Evolutionary conservation across 2,329 filamentous ascomycete genomes (phyloP).

Genomic region (Pyrenophora seminiperda): DNA sequence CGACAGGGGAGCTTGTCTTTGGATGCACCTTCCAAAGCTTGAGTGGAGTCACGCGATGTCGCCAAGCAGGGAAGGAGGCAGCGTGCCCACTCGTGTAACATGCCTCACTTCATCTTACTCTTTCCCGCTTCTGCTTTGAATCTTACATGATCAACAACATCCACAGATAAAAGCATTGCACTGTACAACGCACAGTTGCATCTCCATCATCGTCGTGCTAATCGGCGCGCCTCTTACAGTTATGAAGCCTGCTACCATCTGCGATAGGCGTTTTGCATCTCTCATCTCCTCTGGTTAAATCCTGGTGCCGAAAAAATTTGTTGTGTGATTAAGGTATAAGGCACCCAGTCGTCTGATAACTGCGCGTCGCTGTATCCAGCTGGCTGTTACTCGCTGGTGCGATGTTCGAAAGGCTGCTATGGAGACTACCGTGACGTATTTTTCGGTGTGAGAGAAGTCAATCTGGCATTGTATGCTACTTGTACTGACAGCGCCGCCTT

Average conservation of each 20-base stretch:
- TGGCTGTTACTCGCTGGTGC: neutral
- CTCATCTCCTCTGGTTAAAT: neutral
- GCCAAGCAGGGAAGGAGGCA: neutral
- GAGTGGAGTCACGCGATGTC: neutral
- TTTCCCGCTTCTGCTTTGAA: neutral
- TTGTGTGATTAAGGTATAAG: neutral
- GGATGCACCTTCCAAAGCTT: neutral
- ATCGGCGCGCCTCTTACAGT: neutral
- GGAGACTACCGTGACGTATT: neutral
- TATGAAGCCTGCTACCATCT: no score
- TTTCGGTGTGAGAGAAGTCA: neutral
- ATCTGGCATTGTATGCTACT: conserved; percentile 1
- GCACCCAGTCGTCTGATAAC: neutral
- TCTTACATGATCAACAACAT: neutral
- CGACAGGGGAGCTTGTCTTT: no score
- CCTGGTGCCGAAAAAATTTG: neutral
- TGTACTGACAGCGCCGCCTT: neutral
- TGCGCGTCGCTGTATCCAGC: neutral
- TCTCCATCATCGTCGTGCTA: neutral
- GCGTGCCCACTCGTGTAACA: neutral
- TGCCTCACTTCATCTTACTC: neutral
- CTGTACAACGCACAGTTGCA: neutral
- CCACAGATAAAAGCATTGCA: neutral
- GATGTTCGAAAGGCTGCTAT: neutral
- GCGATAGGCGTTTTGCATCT: neutral